Conservation (phyloP, 352 stramenopile genomes). For the Aphanomyces cochlioides region DNA sequence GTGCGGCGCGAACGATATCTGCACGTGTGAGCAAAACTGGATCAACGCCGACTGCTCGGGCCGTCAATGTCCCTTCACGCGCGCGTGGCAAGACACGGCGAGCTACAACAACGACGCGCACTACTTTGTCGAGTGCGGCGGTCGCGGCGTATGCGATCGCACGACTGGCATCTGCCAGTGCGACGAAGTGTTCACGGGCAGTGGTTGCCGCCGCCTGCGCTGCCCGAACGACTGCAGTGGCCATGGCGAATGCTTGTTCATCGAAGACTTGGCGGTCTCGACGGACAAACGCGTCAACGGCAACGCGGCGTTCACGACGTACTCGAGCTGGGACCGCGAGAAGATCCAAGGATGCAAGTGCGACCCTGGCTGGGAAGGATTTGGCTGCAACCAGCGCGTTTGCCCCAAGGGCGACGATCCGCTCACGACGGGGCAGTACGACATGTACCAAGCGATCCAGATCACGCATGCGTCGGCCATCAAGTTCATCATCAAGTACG, state of each 20-base stretch:
- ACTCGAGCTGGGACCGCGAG: conserved; percentile 71
- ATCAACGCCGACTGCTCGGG: conserved; percentile 50
- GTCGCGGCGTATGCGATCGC: conserved; percentile 80
- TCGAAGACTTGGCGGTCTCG: conserved; percentile 44
- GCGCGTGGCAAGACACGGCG: conserved; percentile 64
- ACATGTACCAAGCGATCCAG: conserved; percentile 53
- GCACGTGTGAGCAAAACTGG: conserved; percentile 82
- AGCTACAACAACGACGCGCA: conserved; percentile 61
- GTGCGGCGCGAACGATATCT: conserved; percentile 74
- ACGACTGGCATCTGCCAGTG: conserved; percentile 64
- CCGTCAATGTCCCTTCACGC: conserved; percentile 45
- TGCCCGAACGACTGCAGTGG: conserved; percentile 48
- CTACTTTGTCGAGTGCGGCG: conserved; percentile 74
- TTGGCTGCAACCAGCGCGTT: conserved; percentile 72
- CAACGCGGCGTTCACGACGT: conserved; percentile 28
- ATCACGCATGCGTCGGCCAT: background rate
- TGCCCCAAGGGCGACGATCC: conserved; percentile 88
- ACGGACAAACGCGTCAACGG: conserved; percentile 48
- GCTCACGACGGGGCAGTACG: conserved; percentile 50
- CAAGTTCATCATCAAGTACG: conserved; percentile 46
- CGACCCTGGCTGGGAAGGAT: conserved; percentile 60
- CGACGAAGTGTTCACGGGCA: conserved; percentile 54
- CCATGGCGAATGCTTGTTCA: conserved; percentile 51
- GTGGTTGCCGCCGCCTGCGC: conserved; percentile 50
- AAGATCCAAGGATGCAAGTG: conserved; percentile 71